Evolutionary conservation across 805 yeast genomes (phyloP), one percentile per base, ranked within the genome.

Genomic region (Diddensiella transvaalensis): DNA sequence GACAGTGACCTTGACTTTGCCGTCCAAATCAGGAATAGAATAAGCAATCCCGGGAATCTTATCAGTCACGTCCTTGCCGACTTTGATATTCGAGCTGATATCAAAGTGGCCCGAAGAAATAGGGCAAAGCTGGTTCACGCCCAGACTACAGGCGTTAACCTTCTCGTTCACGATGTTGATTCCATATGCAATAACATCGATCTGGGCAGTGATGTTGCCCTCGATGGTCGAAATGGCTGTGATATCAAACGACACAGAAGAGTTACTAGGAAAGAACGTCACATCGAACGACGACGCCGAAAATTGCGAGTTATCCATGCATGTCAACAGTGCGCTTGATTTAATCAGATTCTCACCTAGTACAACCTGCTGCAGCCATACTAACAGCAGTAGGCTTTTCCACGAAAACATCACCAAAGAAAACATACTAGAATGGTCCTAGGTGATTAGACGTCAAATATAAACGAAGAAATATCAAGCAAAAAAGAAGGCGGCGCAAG

Each of bases 11-110:
- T 82, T 72, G 23, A 90, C 96, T 52, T 85, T 78, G 3, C 96
- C 99, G 62, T 93, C 99, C 56, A 93, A 72, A 66, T 93, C 96
- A 0, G 99, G 99, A 46, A 93, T 77, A 1, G 91, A 81, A 68
- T 81, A 93, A 1, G 96, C 96, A 19, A 93, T 73, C 6, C 81
- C 76, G 1, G 99, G 99, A 49, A 93, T 77, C 50, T 75, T 67
- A 10, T 68, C 64, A 3, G 77, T 66, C 47, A 80, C 60, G 32
- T 46, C 42, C 21, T 24, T 30, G 21, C 54, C 41, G 15, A 51
- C 38, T 17, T 36, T 29, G 57, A 81, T 75, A 24, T 71, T 66
- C 13, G 85, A 74, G 32, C 66, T 59, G 37, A 91, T 74, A 55
- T 86, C 95, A 57, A 93, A 78, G 66, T 90, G 88, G 35, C 98